Percentiles rank a stretch among this genome's conserved stretches.
These are phyloP conservation scores for Psilocybe mexicana DNA, from an alignment of 1,284 basidiomycete genomes.

Conservation along the genomic window DNA sequence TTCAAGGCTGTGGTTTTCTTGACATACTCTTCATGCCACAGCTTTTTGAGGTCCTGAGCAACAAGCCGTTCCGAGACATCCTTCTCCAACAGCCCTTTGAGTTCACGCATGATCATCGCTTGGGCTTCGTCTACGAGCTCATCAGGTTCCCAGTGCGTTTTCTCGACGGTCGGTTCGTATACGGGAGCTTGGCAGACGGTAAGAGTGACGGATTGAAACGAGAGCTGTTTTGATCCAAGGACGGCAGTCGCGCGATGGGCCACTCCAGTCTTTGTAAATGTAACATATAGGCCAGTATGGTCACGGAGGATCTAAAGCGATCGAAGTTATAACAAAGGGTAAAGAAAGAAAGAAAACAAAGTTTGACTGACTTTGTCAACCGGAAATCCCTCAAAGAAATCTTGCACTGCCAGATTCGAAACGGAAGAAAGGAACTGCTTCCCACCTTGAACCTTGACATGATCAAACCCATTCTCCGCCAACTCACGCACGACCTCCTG, in stretches of 20 bases:
- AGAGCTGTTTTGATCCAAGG: conserved; percentile 54
- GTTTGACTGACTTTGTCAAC: conserved; percentile 58
- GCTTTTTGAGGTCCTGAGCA: conserved; percentile 51
- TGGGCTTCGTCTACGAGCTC: conserved; percentile 66
- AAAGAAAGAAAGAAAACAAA: conserved; percentile 3
- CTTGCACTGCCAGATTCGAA: conserved; percentile 60
- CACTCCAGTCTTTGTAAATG: conserved; percentile 57
- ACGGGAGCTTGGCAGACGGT: conserved; percentile 49
- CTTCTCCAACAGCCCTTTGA: conserved; percentile 60
- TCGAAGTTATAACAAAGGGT: not conserved
- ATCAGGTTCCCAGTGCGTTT: conserved; percentile 53
- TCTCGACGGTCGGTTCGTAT: conserved; percentile 31
- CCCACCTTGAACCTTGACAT: conserved; percentile 60
- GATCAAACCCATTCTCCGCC: conserved; percentile 60
- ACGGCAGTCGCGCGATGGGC: conserved; percentile 65
- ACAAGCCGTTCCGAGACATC: conserved; percentile 73
- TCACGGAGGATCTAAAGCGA: conserved; percentile 60
- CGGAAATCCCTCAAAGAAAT: conserved; percentile 62
- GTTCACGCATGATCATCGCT: conserved; percentile 62
- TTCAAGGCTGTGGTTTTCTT: conserved; percentile 29
- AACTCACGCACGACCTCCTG: conserved; percentile 56
- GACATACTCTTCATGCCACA: conserved; percentile 53
- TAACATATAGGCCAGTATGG: conserved; percentile 67
- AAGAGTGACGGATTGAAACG: conserved; percentile 60
- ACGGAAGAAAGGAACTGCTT: conserved; percentile 50